Conservation (phyloP, 2,329 filamentous ascomycete genomes). For the Emmonsia crescens region DNA sequence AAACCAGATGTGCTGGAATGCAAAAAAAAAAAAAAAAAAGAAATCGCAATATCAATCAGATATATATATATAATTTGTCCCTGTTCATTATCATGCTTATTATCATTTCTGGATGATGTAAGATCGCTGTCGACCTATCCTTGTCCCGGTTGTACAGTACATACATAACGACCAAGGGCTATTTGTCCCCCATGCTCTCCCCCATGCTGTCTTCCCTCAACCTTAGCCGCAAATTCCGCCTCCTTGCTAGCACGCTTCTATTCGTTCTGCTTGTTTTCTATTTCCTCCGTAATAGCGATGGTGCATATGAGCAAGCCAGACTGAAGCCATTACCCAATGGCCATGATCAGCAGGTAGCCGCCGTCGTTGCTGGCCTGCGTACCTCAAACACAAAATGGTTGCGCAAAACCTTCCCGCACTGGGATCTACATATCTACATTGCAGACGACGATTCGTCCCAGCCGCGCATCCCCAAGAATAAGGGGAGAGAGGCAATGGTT, state of each 20-base stretch:
- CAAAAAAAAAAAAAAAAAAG: too few species aligned
- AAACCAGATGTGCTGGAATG: too few species aligned
- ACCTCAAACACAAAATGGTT: conserved; percentile 2
- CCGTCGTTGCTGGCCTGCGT: conserved; percentile 1
- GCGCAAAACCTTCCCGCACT: not conserved
- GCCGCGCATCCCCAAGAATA: conserved; percentile 27
- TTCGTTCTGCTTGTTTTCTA: not conserved
- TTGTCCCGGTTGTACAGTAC: not conserved
- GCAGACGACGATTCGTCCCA: conserved; percentile 24
- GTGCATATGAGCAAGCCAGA: not conserved
- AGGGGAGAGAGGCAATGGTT: conserved; percentile 44
- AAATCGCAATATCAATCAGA: not conserved
- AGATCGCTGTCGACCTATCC: not conserved
- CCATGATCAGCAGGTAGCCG: not conserved
- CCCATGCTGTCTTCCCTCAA: not conserved
- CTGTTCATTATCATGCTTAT: not conserved
- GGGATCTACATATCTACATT: conserved; percentile 26
- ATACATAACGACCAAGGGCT: not conserved
- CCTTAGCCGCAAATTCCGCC: not conserved
- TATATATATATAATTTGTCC: too few species aligned
- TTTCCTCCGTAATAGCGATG: not conserved
- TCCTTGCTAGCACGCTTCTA: not conserved
- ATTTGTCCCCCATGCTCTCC: not conserved
- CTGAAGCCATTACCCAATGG: not conserved
- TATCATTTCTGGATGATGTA: not conserved